These are phyloP conservation scores for Leishmania major DNA, from an alignment of 208 protist genomes.

Conservation along the genomic window DNA sequence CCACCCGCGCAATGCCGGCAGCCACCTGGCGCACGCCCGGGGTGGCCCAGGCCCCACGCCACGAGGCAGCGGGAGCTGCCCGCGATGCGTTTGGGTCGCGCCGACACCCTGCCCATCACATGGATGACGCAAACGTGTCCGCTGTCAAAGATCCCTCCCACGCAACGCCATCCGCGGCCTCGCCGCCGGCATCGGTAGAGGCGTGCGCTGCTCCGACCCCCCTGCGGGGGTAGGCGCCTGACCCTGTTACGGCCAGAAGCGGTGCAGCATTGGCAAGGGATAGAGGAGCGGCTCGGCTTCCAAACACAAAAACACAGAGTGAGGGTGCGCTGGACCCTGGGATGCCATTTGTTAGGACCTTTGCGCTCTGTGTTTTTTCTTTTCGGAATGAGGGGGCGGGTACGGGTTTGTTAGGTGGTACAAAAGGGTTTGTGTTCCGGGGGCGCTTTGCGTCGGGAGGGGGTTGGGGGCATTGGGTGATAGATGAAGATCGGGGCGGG, in stretches of 20 bases:
- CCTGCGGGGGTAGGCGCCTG: neutral
- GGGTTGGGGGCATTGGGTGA: no score
- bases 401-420: no score
- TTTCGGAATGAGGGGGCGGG: no score
- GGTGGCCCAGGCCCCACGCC: neutral
- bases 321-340: neutral
- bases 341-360: neutral
- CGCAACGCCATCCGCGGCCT: no score
- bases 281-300: neutral
- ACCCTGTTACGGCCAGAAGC: neutral
- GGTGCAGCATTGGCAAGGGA: neutral
- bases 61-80: neutral
- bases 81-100: neutral
- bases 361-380: neutral
- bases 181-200: no score
- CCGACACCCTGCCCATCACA: neutral
- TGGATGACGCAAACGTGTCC: neutral
- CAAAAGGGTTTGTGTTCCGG: no score
- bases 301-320: neutral
- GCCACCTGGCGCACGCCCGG: neutral
- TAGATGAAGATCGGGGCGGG: no score
- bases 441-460: no score
- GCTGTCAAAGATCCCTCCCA: neutral
- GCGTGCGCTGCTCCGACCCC: no score
- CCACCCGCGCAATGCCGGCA: neutral